Percentiles rank a stretch among this genome's conserved stretches.
phyloP scores from a whole-genome alignment of 257 asterid genomes.

The Agastache rugosa region DNA sequence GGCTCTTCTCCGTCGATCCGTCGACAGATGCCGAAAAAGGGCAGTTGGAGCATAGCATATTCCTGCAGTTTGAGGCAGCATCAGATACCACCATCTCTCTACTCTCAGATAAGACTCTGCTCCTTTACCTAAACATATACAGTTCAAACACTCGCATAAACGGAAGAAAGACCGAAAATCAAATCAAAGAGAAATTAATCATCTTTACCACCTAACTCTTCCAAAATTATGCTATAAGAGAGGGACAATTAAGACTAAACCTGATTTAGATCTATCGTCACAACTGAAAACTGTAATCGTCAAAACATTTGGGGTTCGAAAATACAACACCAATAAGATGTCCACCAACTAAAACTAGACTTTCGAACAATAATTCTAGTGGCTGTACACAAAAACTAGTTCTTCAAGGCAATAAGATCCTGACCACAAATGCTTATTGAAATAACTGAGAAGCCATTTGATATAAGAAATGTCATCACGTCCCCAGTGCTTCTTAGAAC shows the following conservation, averaged over 20 bases:
- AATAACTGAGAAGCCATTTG: conserved; percentile 20
- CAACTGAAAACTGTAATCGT: not conserved
- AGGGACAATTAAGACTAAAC: not conserved
- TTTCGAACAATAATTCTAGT: not conserved
- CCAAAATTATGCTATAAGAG: not conserved
- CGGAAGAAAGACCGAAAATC: not conserved
- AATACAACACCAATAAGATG: conserved; percentile 17
- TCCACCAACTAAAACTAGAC: conserved; percentile 5
- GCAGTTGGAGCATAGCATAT: not conserved
- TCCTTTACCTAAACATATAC: not conserved
- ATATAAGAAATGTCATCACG: not conserved
- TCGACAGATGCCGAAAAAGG: not conserved
- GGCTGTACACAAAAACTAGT: conserved; percentile 26
- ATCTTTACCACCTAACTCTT: not conserved
- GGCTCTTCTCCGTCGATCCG: not conserved
- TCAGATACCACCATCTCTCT: not conserved
- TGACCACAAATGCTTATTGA: conserved; percentile 25
- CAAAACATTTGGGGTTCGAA: not conserved
- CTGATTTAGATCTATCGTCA: not conserved
- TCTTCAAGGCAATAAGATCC: conserved; percentile 11
- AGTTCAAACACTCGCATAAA: not conserved
- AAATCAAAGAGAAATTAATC: not conserved
- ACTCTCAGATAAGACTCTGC: no score
- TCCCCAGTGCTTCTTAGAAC: conserved; percentile 3
- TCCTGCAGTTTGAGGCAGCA: not conserved